A percentile compares a stretch with the other conserved stretches of the same genome.
phyloP scores from a whole-genome alignment of 257 asterid species.

The Plectranthus barbatus region DNA sequence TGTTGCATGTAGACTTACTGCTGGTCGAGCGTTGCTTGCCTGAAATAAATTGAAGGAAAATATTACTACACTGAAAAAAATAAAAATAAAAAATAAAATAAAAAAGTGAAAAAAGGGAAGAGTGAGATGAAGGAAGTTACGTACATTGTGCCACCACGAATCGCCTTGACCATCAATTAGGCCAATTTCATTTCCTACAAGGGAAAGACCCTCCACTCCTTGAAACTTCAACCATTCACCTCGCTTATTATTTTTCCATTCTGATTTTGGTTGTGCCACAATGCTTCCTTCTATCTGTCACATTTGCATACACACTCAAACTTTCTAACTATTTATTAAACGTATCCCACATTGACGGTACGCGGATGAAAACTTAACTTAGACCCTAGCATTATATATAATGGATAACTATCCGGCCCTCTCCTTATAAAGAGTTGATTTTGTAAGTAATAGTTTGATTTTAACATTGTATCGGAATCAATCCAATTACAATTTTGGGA shows the following conservation, averaged over 20 bases:
- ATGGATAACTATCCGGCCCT: too few species aligned
- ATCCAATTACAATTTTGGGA: too few species aligned
- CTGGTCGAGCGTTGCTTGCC: not conserved
- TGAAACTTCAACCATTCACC: constrained; percentile 28
- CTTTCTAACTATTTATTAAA: too few species aligned
- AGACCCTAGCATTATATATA: too few species aligned
- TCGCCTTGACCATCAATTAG: constrained; percentile 34
- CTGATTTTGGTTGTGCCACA: constrained; percentile 24
- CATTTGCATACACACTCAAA: not conserved
- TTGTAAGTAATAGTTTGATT: too few species aligned
- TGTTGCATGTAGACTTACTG: not conserved
- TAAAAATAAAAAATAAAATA: not conserved
- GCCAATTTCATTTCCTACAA: constrained; percentile 30
- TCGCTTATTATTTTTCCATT: not conserved
- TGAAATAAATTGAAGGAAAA: not conserved
- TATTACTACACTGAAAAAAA: not conserved
- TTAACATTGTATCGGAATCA: too few species aligned
- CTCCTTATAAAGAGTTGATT: too few species aligned
- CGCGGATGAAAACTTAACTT: too few species aligned
- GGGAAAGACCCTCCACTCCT: constrained; percentile 16
- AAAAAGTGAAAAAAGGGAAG: not conserved
- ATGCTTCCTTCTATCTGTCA: constrained; percentile 33
- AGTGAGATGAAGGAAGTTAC: not conserved
- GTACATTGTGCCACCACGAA: constrained; percentile 26
- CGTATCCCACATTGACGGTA: too few species aligned